phyloP scores from a whole-genome alignment of 139 green algal species.

The Picochlorum sp. region DNA sequence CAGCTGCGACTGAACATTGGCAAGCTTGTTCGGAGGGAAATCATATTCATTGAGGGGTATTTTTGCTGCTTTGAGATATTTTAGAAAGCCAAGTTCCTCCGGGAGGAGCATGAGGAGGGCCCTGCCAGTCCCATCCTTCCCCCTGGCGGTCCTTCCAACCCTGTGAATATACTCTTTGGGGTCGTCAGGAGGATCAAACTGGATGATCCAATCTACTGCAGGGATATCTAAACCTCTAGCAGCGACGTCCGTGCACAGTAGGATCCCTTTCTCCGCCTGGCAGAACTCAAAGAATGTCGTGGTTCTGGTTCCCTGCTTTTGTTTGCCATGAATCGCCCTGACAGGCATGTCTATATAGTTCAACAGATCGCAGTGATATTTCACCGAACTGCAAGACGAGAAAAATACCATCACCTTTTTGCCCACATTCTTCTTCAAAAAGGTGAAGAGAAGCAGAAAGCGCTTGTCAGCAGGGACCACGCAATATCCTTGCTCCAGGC shows the following conservation, averaged over 20 bases:
- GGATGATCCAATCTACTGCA: constrained; percentile 97
- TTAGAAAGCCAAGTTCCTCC: constrained; percentile 90
- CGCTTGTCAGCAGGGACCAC: constrained; percentile 80
- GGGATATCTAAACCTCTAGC: constrained; percentile 95
- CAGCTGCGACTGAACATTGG: constrained; percentile 94
- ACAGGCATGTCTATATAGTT: constrained; percentile 97
- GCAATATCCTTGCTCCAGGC: constrained; percentile 95
- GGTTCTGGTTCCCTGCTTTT: constrained; percentile 97
- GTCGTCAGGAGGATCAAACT: constrained; percentile 96
- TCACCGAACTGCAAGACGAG: constrained; percentile 81
- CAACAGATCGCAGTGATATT: constrained; percentile 95
- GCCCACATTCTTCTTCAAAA: constrained; percentile 94
- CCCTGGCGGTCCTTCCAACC: constrained; percentile 77
- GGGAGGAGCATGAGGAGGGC: constrained; percentile 94
- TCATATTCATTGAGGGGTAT: constrained; percentile 97
- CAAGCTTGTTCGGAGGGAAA: constrained; percentile 89
- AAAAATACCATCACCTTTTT: constrained; percentile 99
- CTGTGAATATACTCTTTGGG: constrained; percentile 91
- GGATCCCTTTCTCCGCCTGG: constrained; percentile 71
- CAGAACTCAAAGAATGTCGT: constrained; percentile 97
- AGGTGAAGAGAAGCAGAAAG: constrained; percentile 98
- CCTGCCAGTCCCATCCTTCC: constrained; percentile 66
- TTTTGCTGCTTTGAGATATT: constrained; percentile 63
- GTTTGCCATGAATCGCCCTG: constrained; percentile 96
- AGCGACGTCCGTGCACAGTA: constrained; percentile 98